Percentiles rank a stretch among this genome's conserved stretches.
phyloP scores from a whole-genome alignment of 140 eudicot species.

The Oenanthe javanica region DNA sequence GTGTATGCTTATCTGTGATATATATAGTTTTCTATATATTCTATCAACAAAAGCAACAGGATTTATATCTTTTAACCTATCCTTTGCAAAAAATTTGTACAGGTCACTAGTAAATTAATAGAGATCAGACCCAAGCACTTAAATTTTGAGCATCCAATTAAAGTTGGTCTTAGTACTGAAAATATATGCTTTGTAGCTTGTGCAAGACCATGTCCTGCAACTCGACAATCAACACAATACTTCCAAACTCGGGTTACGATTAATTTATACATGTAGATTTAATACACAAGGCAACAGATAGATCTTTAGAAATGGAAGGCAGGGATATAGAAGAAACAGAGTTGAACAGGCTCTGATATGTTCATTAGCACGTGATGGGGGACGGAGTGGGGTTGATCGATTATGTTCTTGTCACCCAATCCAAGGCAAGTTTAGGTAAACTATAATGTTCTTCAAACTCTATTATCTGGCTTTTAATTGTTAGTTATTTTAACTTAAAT shows the following conservation, averaged over 20 bases:
- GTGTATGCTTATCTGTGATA: background rate
- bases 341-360: slow-evolving; percentile 12
- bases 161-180: background rate
- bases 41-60: background rate
- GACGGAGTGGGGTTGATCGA: slow-evolving; percentile 32
- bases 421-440: slow-evolving; percentile 45
- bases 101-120: background rate
- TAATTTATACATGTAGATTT: background rate
- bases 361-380: slow-evolving; percentile 68
- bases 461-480: slow-evolving; percentile 30
- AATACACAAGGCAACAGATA: background rate
- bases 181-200: slow-evolving; percentile 7
- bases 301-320: background rate
- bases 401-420: slow-evolving; percentile 53
- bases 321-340: slow-evolving; percentile 11
- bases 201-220: slow-evolving; percentile 21
- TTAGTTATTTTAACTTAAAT: slow-evolving; percentile 20
- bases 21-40: background rate
- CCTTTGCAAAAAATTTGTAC: background rate
- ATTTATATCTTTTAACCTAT: too few species aligned
- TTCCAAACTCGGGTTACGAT: slow-evolving; percentile 20
- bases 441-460: slow-evolving; percentile 25
- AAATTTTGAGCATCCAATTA: background rate
- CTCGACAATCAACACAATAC: slow-evolving; percentile 16
- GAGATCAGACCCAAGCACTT: background rate